Conservation (phyloP, 1,284 basidiomycete species). For the Somion occarium region DNA sequence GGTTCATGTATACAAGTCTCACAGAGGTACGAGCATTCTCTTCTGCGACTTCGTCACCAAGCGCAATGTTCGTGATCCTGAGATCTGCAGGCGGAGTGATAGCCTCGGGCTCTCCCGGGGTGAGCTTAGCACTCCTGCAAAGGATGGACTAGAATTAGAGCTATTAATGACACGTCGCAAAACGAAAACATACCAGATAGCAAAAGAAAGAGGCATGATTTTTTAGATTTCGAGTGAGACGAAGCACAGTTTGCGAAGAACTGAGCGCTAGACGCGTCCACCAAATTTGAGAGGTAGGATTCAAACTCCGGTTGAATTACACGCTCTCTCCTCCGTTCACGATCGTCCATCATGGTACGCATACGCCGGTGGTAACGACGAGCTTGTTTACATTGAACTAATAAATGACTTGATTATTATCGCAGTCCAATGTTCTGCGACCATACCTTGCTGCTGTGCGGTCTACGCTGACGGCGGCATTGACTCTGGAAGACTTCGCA, state of each 20-base stretch:
- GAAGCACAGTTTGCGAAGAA: conserved; percentile 6
- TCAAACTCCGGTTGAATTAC: conserved; percentile 6
- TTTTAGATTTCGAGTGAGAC: conserved; percentile 1
- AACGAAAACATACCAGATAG: conserved; percentile 12
- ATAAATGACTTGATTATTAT: not conserved
- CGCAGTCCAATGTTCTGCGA: conserved; percentile 76
- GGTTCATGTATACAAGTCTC: conserved; percentile 64
- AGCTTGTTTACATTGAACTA: not conserved
- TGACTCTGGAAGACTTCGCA: conserved; percentile 96
- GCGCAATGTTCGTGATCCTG: conserved; percentile 79
- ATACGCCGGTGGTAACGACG: not conserved
- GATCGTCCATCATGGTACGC: conserved; percentile 7
- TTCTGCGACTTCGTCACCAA: conserved; percentile 71
- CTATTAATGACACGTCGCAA: conserved; percentile 9
- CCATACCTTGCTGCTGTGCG: conserved; percentile 96
- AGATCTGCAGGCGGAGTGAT: conserved; percentile 70
- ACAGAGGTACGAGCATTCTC: conserved; percentile 68
- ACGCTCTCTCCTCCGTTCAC: conserved; percentile 5
- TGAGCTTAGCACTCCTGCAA: conserved; percentile 55
- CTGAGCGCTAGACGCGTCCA: conserved; percentile 6
- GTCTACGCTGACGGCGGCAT: conserved; percentile 93
- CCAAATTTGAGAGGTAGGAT: conserved; percentile 8
- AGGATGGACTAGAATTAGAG: conserved; percentile 7
- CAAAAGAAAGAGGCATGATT: conserved; percentile 13
- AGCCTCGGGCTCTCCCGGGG: conserved; percentile 59